Evolutionary conservation across 2,329 filamentous ascomycete genomes (phyloP), one percentile per base, ranked within the genome.

Genomic region (Pseudonectria buxi): DNA sequence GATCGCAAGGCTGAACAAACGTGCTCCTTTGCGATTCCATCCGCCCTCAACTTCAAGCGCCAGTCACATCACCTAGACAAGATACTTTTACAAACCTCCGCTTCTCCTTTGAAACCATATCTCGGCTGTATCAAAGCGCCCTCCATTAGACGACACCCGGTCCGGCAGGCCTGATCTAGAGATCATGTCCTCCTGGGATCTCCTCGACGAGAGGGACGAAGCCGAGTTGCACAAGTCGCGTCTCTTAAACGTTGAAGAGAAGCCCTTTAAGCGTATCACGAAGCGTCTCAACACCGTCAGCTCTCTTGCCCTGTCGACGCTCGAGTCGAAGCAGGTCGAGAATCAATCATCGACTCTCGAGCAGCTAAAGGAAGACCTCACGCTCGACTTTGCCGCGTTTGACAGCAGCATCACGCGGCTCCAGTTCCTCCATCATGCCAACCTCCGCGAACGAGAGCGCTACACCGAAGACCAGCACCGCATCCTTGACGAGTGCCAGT

Each of bases 171-270:
- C n/a, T n/a, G n/a, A n/a, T n/a, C n/a, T n/a, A n/a, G n/a, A n/a
- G n/a, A 50, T 33, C 36, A 69, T 70, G 67, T 55, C 68, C 14
- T 59, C 61, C 31, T 88, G 81, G 68, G 71, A 74, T 29, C 67
- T 89, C 31, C 69, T 94, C 32, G 81, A 87, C 36, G 82, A 84
- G 48, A 72, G 74, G 45, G 83, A 87, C 46, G 83, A 88, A 64
- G 82, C 87, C 59, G 81, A 87, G 45, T 80, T 95, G 26, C 90
- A 95, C 68, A 90, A 89, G 55, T 75, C 76, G 22, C 86, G 90
- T 28, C 82, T 95, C 4, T 75, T 95, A 26, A 85, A 86, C 45
- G 83, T 95, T 42, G 90, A 96, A 68, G 86, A 94, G 56, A 88
- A 88, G 39, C 87, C 88, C 1, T 95, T 94, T 68, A 86, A 86